Evolutionary conservation across 139 green algal species (phyloP), one percentile per base, ranked within the genome.

Genomic region (Chlorella sp.): DNA sequence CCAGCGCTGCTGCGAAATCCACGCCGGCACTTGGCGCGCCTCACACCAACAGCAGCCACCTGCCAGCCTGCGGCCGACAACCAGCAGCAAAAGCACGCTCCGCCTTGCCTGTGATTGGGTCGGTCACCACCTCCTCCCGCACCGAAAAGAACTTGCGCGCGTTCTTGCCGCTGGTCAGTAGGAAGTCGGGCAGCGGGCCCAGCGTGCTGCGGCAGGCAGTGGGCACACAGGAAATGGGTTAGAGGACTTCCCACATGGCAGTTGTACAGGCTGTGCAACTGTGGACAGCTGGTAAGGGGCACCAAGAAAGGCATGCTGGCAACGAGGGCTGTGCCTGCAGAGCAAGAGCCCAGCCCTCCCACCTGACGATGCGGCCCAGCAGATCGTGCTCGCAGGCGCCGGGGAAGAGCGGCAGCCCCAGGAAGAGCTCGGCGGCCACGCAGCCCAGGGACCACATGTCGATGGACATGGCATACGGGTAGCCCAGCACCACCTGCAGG

Each of bases 381-480:
- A 99, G 88, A 87, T 99, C 95, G 69, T 97, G 95, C 92, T 99
- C 97, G 7, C 90, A 97, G 30, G 95, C 96, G 76, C 90, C 94
- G 2, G 97, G 96, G 83, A 99, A 99, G 24, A 99, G 92, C 9
- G 97, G 97, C 90, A 99, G 90, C 36, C 82, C 82, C n/a, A 87
- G 60, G 73, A 82, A 87, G 60, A 87, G 82, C 73, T 87, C 82
- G 4, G 82, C 82, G 19, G 82, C 82, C 82, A 87, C 54, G 62
- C 82, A 87, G 58, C 82, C 82, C 46, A 87, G 60, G 60, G 38
- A 68, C 82, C 82, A 87, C 58, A 82, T 62, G 73, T 83, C 83
- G 26, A 87, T 87, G 64, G 64, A 34, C 74, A 78, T 81, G 36
- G 83, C 80, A 36, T 87, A 87, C 36, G 83, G 83, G 48, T 72